Conservation (phyloP, 805 yeast species). For the Pichia eremophila region DNA sequence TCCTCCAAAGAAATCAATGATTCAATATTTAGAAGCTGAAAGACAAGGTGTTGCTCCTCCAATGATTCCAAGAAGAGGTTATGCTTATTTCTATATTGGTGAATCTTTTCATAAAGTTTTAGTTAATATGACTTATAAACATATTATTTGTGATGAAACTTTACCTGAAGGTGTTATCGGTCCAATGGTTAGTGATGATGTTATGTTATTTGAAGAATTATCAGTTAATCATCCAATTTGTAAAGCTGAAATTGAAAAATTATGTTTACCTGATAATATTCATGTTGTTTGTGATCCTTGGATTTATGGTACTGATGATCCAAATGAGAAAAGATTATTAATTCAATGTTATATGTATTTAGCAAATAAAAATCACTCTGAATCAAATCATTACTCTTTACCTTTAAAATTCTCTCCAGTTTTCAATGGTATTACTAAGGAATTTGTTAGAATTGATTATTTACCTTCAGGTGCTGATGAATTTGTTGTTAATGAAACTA, state of each 20-base stretch:
- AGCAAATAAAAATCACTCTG: slow-evolving; percentile 53
- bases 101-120: slow-evolving; percentile 58
- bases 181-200: slow-evolving; percentile 61
- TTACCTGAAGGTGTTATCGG: slow-evolving; percentile 59
- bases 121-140: slow-evolving; percentile 54
- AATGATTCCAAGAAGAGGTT: slow-evolving; percentile 57
- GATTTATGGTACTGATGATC: slow-evolving; percentile 75
- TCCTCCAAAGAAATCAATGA: slow-evolving; percentile 71
- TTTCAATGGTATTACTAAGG: slow-evolving; percentile 49
- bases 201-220: slow-evolving; percentile 42
- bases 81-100: slow-evolving; percentile 54
- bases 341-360: slow-evolving; percentile 71
- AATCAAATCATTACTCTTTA: slow-evolving; percentile 66
- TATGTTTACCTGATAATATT: slow-evolving; percentile 48
- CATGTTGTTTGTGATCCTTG: slow-evolving; percentile 64
- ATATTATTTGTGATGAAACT: slow-evolving; percentile 45
- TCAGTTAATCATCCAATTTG: slow-evolving; percentile 48
- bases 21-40: slow-evolving; percentile 59
- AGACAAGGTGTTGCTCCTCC: slow-evolving; percentile 45
- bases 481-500: slow-evolving; percentile 37
- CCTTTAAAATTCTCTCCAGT: slow-evolving; percentile 71
- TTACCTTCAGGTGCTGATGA: slow-evolving; percentile 74
- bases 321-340: slow-evolving; percentile 50
- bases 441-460: slow-evolving; percentile 63
- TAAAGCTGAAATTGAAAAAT: slow-evolving; percentile 54